Conservation (phyloP, 306 rosid genomes). For the Herpetospermum pedunculosum region DNA sequence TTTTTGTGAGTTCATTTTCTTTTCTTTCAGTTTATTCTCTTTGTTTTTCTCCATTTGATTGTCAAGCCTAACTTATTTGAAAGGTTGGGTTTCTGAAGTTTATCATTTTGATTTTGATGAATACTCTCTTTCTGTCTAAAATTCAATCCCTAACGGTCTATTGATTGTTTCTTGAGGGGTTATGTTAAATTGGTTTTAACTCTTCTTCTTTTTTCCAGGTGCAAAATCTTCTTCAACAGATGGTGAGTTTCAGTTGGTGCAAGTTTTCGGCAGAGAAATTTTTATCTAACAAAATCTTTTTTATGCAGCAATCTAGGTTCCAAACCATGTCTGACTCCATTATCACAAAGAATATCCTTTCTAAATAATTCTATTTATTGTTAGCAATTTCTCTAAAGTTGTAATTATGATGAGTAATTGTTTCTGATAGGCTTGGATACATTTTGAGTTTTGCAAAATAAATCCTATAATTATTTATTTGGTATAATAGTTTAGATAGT, state of each 20-base stretch:
- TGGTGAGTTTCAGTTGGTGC: constrained; percentile 53
- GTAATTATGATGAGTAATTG: neutral
- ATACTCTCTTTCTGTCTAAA: neutral
- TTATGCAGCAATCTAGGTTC: constrained; percentile 81
- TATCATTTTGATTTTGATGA: neutral
- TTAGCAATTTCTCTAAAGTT: neutral
- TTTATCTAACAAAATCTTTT: constrained; percentile 18
- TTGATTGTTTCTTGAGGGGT: neutral
- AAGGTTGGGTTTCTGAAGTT: neutral
- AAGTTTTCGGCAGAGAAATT: constrained; percentile 5
- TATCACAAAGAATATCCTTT: constrained; percentile 91
- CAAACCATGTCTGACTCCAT: constrained; percentile 91
- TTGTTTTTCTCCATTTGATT: neutral
- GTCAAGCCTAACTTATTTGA: neutral
- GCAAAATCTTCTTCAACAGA: constrained; percentile 95
- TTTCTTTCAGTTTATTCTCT: neutral
- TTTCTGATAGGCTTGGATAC: neutral
- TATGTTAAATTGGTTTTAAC: constrained; percentile 5
- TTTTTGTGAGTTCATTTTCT: constrained; percentile 52
- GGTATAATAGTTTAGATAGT: neutral
- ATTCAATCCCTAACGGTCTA: neutral
- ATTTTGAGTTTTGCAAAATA: neutral
- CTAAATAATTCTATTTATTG: neutral
- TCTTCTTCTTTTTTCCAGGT: constrained; percentile 38
- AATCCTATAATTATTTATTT: neutral